phyloP scores from a whole-genome alignment of 129 eudicot species.

The Helianthus annuus region DNA sequence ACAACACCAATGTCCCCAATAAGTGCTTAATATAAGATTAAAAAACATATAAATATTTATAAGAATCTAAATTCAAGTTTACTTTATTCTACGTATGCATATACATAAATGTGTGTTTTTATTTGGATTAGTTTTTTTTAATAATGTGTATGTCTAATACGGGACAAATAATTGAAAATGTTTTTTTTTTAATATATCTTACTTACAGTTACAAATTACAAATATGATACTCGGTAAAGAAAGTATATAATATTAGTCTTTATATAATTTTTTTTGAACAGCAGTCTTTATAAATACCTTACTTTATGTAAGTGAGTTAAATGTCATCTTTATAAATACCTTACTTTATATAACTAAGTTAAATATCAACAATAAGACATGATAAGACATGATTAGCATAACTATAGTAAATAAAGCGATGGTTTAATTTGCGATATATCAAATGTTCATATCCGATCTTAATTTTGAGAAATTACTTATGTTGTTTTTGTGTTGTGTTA shows the following conservation, averaged over 20 bases:
- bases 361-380: not conserved
- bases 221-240: not conserved
- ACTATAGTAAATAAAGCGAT: too few relatives aligned
- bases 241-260: not conserved
- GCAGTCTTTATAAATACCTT: too few relatives aligned
- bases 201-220: too few relatives aligned
- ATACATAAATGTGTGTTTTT: too few relatives aligned
- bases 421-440: too few relatives aligned
- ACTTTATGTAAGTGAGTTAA: not conserved
- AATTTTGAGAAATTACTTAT: too few relatives aligned
- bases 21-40: conserved; percentile 7
- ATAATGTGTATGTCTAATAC: too few relatives aligned
- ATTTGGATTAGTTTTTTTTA: too few relatives aligned
- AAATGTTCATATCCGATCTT: too few relatives aligned
- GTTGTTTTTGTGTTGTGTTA: too few relatives aligned
- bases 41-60: not conserved
- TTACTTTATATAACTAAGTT: not conserved
- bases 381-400: not conserved
- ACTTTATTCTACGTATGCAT: not conserved
- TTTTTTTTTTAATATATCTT: too few relatives aligned
- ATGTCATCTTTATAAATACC: not conserved
- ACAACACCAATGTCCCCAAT: conserved; percentile 13
- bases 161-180: not conserved
- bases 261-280: too few relatives aligned
- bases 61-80: not conserved